Percentiles rank a stretch among this genome's conserved stretches.
phyloP scores from a whole-genome alignment of 1,284 basidiomycete species.

The Cryptococcus wingfieldii region DNA sequence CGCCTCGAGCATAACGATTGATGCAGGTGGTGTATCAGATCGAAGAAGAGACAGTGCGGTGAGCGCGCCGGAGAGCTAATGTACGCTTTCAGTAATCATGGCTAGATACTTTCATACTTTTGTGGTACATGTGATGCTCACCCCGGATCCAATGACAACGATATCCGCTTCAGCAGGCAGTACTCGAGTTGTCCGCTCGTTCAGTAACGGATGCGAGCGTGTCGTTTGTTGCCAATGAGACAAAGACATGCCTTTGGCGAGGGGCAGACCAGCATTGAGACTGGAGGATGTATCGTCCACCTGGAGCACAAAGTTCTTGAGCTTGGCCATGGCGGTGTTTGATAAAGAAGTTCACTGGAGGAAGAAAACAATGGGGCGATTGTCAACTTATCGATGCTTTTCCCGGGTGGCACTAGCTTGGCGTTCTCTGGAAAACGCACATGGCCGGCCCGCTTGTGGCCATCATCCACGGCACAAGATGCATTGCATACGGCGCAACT shows the following conservation, averaged over 20 bases:
- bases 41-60: conserved; percentile 22
- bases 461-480: too few relatives aligned
- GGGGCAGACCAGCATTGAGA: not conserved
- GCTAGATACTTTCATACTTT: not conserved
- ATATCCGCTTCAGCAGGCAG: conserved; percentile 17
- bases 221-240: conserved; percentile 14
- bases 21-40: conserved; percentile 4
- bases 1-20: conserved; percentile 33
- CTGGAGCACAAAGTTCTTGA: too few relatives aligned
- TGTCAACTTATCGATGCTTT: too few relatives aligned
- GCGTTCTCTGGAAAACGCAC: too few relatives aligned
- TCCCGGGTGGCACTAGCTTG: too few relatives aligned
- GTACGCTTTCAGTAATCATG: not conserved
- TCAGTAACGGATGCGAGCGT: conserved; percentile 11
- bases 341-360: too few relatives aligned
- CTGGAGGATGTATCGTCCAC: too few relatives aligned
- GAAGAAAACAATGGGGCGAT: too few relatives aligned
- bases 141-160: conserved; percentile 22
- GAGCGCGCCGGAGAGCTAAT: conserved; percentile 20
- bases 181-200: conserved; percentile 13
- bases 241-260: conserved; percentile 9
- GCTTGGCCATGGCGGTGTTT: too few relatives aligned
- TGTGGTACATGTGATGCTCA: conserved; percentile 8
- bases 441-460: too few relatives aligned
- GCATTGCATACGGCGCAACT: too few relatives aligned